Evolutionary conservation across 345 rosid species (phyloP).

Genomic region (Gossypium arboreum): DNA sequence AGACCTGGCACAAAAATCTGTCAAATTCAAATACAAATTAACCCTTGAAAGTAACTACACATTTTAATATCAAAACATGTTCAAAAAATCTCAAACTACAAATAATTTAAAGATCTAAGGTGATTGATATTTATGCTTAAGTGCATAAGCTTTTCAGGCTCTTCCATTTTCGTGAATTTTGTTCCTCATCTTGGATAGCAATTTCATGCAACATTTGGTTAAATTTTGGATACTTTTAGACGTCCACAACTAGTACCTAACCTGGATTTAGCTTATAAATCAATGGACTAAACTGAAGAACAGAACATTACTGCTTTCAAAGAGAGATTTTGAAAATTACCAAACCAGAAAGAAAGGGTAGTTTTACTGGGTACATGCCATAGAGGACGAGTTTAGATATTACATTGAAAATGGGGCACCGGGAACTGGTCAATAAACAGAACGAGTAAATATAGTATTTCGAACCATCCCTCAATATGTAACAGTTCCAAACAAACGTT

Average conservation of each 20-base stretch:
- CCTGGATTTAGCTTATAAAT: not conserved
- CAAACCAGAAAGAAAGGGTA: not conserved
- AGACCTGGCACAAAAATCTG: not conserved
- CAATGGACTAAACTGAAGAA: not conserved
- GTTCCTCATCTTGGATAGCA: not conserved
- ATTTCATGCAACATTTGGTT: not conserved
- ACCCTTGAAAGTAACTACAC: no score
- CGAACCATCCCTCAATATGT: conserved; percentile 1
- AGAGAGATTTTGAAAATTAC: not conserved
- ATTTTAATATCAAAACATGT: no score
- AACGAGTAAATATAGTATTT: not conserved
- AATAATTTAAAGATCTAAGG: no score
- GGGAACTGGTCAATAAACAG: not conserved
- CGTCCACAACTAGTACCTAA: not conserved
- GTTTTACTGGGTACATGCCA: not conserved
- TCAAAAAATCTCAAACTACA: no score
- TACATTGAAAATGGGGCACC: not conserved
- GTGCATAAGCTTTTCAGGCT: no score
- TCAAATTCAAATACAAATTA: not conserved
- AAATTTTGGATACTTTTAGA: not conserved
- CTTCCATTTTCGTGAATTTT: no score
- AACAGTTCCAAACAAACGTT: conserved; percentile 1
- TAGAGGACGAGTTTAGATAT: not conserved
- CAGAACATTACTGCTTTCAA: not conserved
- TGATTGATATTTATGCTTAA: no score